phyloP scores from a whole-genome alignment of 177 flowering plant species.

The Vitis hybrid region DNA sequence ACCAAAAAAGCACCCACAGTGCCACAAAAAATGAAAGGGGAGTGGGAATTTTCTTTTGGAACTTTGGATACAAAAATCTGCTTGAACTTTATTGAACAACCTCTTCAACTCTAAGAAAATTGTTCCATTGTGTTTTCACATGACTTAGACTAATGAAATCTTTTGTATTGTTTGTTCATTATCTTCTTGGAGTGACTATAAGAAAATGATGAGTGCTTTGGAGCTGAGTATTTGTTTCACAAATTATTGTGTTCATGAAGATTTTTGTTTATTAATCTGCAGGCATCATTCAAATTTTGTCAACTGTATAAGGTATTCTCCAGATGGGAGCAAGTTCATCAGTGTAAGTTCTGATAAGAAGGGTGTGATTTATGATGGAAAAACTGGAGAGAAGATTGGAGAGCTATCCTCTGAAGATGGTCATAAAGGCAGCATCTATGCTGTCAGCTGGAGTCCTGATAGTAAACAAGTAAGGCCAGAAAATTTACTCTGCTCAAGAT shows the following conservation, averaged over 20 bases:
- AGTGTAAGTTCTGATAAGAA: constrained; percentile 96
- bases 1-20: too few relatives aligned
- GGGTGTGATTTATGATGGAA: constrained; percentile 85
- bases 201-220: neutral
- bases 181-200: neutral
- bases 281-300: constrained; percentile 97
- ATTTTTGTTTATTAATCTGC: constrained; percentile 23
- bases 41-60: neutral
- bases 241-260: neutral
- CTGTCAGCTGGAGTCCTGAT: constrained; percentile 97
- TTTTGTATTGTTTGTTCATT: neutral
- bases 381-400: constrained; percentile 83
- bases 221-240: neutral
- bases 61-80: neutral
- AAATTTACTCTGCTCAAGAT: neutral
- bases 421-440: constrained; percentile 94
- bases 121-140: neutral
- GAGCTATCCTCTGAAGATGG: constrained; percentile 82
- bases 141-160: neutral
- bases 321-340: constrained; percentile 93
- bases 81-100: neutral
- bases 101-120: neutral
- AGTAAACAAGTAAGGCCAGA: constrained; percentile 58
- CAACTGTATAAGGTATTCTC: constrained; percentile 88
- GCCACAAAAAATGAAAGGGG: too few relatives aligned